A percentile compares a stretch with the other conserved stretches of the same genome.
Conservation (phyloP, 192 early-diverging fungal genomes). For the Phycomyces blakesleeanus region DNA sequence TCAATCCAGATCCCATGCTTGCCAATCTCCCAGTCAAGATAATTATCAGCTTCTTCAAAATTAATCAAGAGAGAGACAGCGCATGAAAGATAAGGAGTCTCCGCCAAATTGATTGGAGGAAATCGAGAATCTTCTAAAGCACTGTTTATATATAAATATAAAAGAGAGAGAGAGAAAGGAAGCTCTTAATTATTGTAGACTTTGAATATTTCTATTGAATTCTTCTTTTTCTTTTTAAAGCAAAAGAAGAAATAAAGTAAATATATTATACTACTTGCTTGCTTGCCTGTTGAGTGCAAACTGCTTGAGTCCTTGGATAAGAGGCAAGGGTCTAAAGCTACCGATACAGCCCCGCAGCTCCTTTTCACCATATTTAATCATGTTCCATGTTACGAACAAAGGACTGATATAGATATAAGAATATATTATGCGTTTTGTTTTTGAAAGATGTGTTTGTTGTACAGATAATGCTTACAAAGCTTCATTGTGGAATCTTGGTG, state of each 20-base stretch:
- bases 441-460: too few relatives aligned
- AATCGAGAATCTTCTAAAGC: constrained; percentile 86
- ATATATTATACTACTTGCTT: background rate
- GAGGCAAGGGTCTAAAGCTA: constrained; percentile 70
- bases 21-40: constrained; percentile 89
- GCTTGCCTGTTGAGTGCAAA: constrained; percentile 75
- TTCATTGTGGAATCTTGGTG: constrained; percentile 54
- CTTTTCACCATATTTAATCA: constrained; percentile 33
- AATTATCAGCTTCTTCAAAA: constrained; percentile 75
- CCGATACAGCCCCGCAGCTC: constrained; percentile 91
- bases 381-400: constrained; percentile 83
- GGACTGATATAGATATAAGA: too few relatives aligned
- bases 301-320: constrained; percentile 68
- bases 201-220: too few relatives aligned
- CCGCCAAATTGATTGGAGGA: constrained; percentile 61
- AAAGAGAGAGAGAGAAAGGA: too few relatives aligned
- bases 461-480: constrained; percentile 49
- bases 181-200: too few relatives aligned
- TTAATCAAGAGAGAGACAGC: constrained; percentile 82
- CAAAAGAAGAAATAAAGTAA: too few relatives aligned
- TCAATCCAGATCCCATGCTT: constrained; percentile 94
- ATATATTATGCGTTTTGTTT: too few relatives aligned
- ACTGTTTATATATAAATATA: too few relatives aligned
- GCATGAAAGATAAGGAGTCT: constrained; percentile 67
- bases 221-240: constrained; percentile 30